Evolutionary conservation across 257 asterid genomes (phyloP), one percentile per base, ranked within the genome.

Genomic region (Solanum sparsipilum): DNA sequence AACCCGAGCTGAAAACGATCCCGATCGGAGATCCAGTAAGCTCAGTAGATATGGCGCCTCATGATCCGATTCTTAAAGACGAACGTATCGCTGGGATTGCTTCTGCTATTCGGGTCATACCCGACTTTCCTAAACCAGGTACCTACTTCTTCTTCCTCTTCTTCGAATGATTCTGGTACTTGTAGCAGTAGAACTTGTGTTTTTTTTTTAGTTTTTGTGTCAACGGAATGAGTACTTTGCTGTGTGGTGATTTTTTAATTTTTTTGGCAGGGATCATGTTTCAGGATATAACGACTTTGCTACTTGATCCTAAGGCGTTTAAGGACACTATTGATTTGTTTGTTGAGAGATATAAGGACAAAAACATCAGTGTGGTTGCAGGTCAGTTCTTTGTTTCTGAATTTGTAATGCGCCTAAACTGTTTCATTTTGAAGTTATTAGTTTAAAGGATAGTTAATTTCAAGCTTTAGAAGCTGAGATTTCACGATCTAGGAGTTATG

Each of bases 61-160:
- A 89, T 13, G 87, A 82, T 39, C 84, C 88, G 35, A 90, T 75
- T 44, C 91, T 68, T 67, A 52, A 41, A 5, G 98, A 94, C 63
- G 94, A 90, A 9, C 98, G 98, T 39, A 92, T 95, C 92, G 39
- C 93, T 18, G 93, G 94, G 88, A 96, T 96, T 91, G 91, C 98
- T 15, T 90, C 96, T 48, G 56, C 94, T 90, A 96, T 96, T 46
- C 93, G 98, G 76, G 96, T 95, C 93, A 96, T 95, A 78, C 98
- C 96, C 60, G 96, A 96, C 90, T 96, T 96, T 78, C 99, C 98
- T 5, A 95, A 96, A 87, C 97, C 99, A 31, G 98, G 97, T 95
- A 89, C 36, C 68, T 70, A 10, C 2, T 74, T 56, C 27, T 73
- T 68, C 31, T 36, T 83, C 70, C 31, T 74, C 21, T 48, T 15